Base-by-base conservation (phyloP, 176 grass and related monocot genomes). In the Aechmea fasciata region DNA sequence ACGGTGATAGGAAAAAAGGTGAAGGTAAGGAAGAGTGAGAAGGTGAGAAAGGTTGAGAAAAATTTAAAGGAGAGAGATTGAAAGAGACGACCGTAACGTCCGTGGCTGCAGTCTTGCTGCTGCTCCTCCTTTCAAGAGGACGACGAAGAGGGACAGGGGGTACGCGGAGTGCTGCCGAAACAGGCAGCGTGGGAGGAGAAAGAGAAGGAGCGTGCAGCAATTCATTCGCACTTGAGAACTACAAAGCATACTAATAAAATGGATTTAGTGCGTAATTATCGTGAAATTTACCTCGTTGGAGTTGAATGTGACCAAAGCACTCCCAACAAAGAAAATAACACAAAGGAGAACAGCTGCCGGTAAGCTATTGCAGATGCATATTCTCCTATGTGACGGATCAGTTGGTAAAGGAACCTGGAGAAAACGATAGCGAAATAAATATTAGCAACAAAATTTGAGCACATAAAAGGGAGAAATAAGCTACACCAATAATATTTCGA, bases 211-310 rank as follows among this genome's bases (percentile, higher is more conserved):
- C n/a, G n/a, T n/a, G n/a, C n/a, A 48, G 66, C 13, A 12, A 48
- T 47, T 9, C 49, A 26, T 11, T 10, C 12, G 10, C 3, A 64
- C 22, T 62, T 7, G 49, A 73, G 9, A 29, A 2, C 6, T 19
- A 29, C 14, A 10, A 25, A 29, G 50, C 14, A 3, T 54, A 26
- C 2, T 55, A 47, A n/a, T 47, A 14, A 18, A 59, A 17, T 5
- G 52, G 14, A 57, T 17, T 57, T 17, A 6, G n/a, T 15, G n/a
- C 10, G 5, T 14, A 55, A n/a, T 55, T 55, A 57, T 57, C 13
- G 52, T 57, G n/a, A n/a, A 47, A 10, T 41, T 48, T 57, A 72
- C 71, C 71, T 63, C 15, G 8, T 49, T 61, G 19, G 18, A 61
- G 64, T 48, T 57, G 13, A 62, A 48, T 63, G 8, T 57, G 5